Evolutionary conservation across 495 filamentous ascomycete species (phyloP).

Genomic region (Tetracladium setigerum): DNA sequence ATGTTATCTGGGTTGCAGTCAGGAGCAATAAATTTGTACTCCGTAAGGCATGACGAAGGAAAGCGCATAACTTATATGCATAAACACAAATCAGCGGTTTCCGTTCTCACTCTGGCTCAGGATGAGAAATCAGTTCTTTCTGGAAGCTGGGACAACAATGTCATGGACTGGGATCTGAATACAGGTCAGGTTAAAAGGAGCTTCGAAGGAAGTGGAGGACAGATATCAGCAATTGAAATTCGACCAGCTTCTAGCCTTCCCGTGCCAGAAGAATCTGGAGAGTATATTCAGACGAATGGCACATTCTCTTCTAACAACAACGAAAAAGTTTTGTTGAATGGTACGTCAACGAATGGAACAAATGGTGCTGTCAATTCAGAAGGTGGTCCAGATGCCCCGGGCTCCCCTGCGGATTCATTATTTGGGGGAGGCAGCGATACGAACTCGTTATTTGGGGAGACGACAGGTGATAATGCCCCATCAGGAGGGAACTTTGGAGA

Average conservation of each 20-base stretch:
- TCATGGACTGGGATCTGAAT: conserved; percentile 94
- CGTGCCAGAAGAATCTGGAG: conserved; percentile 63
- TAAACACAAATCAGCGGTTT: conserved; percentile 87
- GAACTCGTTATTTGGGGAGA: conserved; percentile 45
- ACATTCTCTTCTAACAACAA: conserved; percentile 61
- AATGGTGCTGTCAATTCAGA: conserved; percentile 27
- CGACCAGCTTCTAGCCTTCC: conserved; percentile 69
- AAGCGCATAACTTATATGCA: conserved; percentile 74
- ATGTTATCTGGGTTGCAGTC: conserved; percentile 82
- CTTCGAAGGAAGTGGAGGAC: conserved; percentile 69
- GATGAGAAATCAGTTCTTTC: conserved; percentile 87
- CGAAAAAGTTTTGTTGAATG: conserved; percentile 39
- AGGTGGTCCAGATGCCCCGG: conserved; percentile 32
- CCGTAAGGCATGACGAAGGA: conserved; percentile 91
- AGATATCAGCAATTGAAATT: conserved; percentile 83
- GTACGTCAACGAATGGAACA: conserved; percentile 40
- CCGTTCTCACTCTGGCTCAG: conserved; percentile 69
- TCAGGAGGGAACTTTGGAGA: conserved; percentile 59
- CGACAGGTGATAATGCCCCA: conserved; percentile 47
- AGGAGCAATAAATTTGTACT: conserved; percentile 87
- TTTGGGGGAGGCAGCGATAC: conserved; percentile 56
- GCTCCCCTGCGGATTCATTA: conserved; percentile 72
- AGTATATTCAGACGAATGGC: conserved; percentile 48
- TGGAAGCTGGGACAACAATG: conserved; percentile 91
- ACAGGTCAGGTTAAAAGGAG: conserved; percentile 67